Evolutionary conservation across 805 yeast species (phyloP).

Genomic region (Tetrapisispora phaffii): DNA sequence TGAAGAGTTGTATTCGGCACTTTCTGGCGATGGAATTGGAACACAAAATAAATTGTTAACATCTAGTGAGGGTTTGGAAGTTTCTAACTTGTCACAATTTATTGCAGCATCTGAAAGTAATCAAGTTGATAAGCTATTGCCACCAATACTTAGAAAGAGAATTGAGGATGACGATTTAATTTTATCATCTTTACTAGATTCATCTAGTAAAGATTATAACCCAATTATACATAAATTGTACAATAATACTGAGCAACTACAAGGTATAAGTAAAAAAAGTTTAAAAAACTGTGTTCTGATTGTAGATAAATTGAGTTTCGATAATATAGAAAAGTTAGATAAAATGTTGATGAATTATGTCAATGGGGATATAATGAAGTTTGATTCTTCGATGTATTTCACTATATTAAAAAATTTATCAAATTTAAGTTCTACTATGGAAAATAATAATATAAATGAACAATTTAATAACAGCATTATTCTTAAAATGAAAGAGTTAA

Average conservation of each 20-base stretch:
- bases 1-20: background rate
- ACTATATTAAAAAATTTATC: slow-evolving; percentile 17
- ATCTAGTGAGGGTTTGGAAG: background rate
- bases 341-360: slow-evolving; percentile 16
- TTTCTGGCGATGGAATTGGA: background rate
- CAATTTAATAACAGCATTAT: slow-evolving; percentile 7
- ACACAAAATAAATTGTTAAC: background rate
- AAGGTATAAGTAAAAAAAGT: slow-evolving; percentile 6
- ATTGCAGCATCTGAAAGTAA: slow-evolving; percentile 10
- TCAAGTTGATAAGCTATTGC: slow-evolving; percentile 14
- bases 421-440: slow-evolving; percentile 5
- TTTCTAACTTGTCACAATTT: slow-evolving; percentile 11
- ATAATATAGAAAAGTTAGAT: slow-evolving; percentile 21
- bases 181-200: slow-evolving; percentile 15
- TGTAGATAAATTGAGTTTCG: slow-evolving; percentile 12
- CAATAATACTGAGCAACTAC: slow-evolving; percentile 8
- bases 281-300: slow-evolving; percentile 4
- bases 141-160: slow-evolving; percentile 11
- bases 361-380: slow-evolving; percentile 7
- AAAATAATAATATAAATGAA: background rate
- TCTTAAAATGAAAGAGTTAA: slow-evolving; percentile 14
- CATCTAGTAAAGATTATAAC: slow-evolving; percentile 21
- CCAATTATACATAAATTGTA: slow-evolving; percentile 15
- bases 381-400: slow-evolving; percentile 16
- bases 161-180: slow-evolving; percentile 20